Conservation (phyloP, 306 rosid species). For the peach (Prunus persica) region Prunus_persica_NCBIv2 NC_034009.1:28115001-28115500, state of each 20-base stretch:
- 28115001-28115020: neutral
- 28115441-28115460: neutral
- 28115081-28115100: neutral
- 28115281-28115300: slow-evolving; percentile 3
- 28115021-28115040: neutral
- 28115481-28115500: slow-evolving; percentile 21
- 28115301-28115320: neutral
- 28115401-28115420: slow-evolving; percentile 3
- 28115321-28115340: neutral
- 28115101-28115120: neutral
- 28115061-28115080: neutral
- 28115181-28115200: slow-evolving; percentile 12
- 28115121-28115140: neutral
- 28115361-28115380: neutral
- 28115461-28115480: neutral
- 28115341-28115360: neutral
- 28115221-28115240: neutral
- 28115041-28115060: slow-evolving; percentile 1
- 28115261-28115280: slow-evolving; percentile 2
- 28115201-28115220: neutral
- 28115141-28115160: neutral
- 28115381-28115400: neutral
- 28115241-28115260: neutral
- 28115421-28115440: neutral
- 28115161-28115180: neutral